Evolutionary conservation across 2,329 filamentous ascomycete genomes (phyloP), one percentile per base, ranked within the genome.

Genomic region (Sclerotinia borealis): DNA sequence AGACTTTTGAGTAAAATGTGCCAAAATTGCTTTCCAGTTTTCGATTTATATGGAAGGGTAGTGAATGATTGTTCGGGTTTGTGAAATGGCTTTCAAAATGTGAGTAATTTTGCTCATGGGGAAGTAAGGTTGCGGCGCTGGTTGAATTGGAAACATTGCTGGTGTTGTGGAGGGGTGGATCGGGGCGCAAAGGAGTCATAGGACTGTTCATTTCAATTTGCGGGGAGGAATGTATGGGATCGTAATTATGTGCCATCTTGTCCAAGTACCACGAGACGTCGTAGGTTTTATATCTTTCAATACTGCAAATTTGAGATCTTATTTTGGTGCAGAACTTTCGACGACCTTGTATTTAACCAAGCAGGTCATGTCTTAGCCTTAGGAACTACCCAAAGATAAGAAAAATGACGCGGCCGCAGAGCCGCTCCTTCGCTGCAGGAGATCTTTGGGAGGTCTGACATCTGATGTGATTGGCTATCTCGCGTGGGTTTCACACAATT

Each of bases 21-120:
- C 45, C 67, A 59, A 31, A 72, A 62, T 59, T 74, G 72, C 50
- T 63, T 69, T 13, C 62, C 65, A 2, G 66, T 67, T 41, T 71
- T 58, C 1, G 50, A 0, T 48, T 22, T 22, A 11, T 39, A 43
- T 27, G 50, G 41, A 7, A 39, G 4, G 4, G 25, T 62, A 4
- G 49, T 55, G 19, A 15, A 55, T 17, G 29, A 13, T 36, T 54
- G 25, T 55, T 47, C 49, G 1, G 29, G 10, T 39, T 37, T 55
- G 1, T 55, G 39, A 27, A 55, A 17, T 55, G 52, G 9, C 37
- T 55, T 22, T 55, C 52, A 25, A 55, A 31, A 22, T 55, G 52
- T 11, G 37, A 22, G 29, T 15, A 34, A 17, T 34, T 19, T 8
- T 41, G 39, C 39, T 56, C 52, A 3, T 43, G 52, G 4, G 52